These are phyloP conservation scores for Tetracladium maxilliforme DNA, from an alignment of 2,329 filamentous ascomycete species.

Conservation along the genomic window DNA sequence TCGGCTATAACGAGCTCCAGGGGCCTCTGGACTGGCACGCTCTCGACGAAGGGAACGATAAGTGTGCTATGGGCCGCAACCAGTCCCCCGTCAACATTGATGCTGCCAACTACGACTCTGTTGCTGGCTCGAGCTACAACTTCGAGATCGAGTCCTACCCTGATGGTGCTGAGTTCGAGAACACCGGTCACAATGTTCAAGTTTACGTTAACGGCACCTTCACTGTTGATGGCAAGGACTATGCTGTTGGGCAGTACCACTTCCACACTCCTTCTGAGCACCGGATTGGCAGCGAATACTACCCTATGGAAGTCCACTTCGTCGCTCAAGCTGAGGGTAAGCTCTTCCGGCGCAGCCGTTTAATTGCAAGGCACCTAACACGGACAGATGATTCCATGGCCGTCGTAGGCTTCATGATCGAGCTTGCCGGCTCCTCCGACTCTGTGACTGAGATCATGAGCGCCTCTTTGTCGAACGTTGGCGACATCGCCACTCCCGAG, in stretches of 20 bases:
- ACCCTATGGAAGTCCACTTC: slow-evolving; percentile 24
- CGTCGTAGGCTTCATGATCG: slow-evolving; percentile 23
- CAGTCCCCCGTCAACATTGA: slow-evolving; percentile 43
- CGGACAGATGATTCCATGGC: slow-evolving; percentile 9
- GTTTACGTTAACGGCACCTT: slow-evolving; percentile 35
- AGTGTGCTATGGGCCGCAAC: slow-evolving; percentile 29
- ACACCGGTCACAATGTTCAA: slow-evolving; percentile 42
- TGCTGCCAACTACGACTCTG: slow-evolving; percentile 15
- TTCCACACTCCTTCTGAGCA: slow-evolving; percentile 48
- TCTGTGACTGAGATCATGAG: slow-evolving; percentile 16
- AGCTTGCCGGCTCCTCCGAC: slow-evolving; percentile 9
- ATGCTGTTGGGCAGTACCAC: slow-evolving; percentile 37
- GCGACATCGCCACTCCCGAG: slow-evolving; percentile 23
- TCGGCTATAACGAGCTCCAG: slow-evolving; percentile 22
- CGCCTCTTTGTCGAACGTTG: slow-evolving; percentile 20
- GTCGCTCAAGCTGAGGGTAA: slow-evolving; percentile 19
- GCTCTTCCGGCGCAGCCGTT: slow-evolving; percentile 1
- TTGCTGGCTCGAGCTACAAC: slow-evolving; percentile 16
- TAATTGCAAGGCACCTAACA: too few species aligned
- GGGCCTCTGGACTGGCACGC: slow-evolving; percentile 38
- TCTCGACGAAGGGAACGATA: slow-evolving; percentile 24
- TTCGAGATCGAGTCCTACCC: slow-evolving; percentile 24
- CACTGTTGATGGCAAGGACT: slow-evolving; percentile 20
- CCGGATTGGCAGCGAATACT: slow-evolving; percentile 16
- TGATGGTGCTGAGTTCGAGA: slow-evolving; percentile 33